phyloP scores from a whole-genome alignment of 2,329 filamentous ascomycete species.

The Furcasterigmium furcatum region DNA sequence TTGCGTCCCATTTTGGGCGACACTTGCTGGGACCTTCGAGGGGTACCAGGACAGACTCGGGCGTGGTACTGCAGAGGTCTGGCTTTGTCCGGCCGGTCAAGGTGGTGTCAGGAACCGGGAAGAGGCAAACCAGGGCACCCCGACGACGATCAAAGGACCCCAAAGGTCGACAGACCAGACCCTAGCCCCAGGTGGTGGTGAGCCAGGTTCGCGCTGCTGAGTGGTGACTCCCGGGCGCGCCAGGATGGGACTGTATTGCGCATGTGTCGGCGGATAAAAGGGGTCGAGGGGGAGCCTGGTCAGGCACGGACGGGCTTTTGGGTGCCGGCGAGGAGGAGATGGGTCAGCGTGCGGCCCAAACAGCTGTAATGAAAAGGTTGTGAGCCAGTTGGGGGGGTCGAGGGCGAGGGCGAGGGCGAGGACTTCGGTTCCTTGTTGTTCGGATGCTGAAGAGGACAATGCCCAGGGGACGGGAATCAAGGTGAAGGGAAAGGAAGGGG shows the following conservation, averaged over 20 bases:
- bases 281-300: not conserved
- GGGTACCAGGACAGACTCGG: not conserved
- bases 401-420: too few relatives aligned
- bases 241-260: not conserved
- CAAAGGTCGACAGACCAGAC: not conserved
- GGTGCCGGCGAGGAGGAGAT: too few relatives aligned
- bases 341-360: too few relatives aligned
- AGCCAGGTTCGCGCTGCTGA: not conserved
- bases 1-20: constrained; percentile 49
- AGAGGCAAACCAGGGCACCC: not conserved
- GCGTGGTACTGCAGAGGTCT: not conserved
- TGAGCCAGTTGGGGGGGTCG: too few relatives aligned
- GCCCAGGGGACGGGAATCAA: not conserved
- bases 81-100: not conserved
- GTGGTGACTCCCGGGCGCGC: not conserved
- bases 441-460: not conserved
- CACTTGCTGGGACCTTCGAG: not conserved
- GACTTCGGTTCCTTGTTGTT: not conserved
- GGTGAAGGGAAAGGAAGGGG: too few relatives aligned
- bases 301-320: not conserved
- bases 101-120: not conserved
- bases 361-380: too few relatives aligned
- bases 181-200: not conserved
- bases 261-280: not conserved
- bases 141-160: not conserved